phyloP scores from a whole-genome alignment of 1,284 basidiomycete species.

The Papiliotrema laurentii region DNA sequence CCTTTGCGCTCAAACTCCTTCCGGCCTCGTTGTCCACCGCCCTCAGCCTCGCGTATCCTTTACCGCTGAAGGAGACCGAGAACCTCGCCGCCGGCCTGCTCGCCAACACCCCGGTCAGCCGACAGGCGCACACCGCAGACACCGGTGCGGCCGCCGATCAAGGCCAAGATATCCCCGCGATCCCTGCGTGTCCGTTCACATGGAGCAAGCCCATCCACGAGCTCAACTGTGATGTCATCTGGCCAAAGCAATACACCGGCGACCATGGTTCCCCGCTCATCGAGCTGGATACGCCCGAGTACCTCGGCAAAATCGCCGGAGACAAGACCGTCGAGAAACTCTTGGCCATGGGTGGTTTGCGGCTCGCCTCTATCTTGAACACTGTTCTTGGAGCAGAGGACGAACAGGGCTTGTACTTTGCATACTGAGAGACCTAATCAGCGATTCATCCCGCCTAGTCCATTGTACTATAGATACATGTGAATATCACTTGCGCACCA shows the following conservation, averaged over 20 bases:
- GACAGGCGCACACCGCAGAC: neutral
- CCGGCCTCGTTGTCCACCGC: slow-evolving; percentile 10
- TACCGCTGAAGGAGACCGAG: slow-evolving; percentile 21
- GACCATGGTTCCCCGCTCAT: slow-evolving; percentile 50
- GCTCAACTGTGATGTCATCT: slow-evolving; percentile 74
- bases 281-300: slow-evolving; percentile 80
- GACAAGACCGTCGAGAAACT: slow-evolving; percentile 73
- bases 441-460: neutral
- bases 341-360: slow-evolving; percentile 72
- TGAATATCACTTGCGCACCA: no score
- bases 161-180: neutral
- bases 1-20: slow-evolving; percentile 14
- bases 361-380: slow-evolving; percentile 76
- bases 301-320: slow-evolving; percentile 63
- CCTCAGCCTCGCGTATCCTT: slow-evolving; percentile 5
- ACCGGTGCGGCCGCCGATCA: neutral
- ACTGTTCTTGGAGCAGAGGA: slow-evolving; percentile 20
- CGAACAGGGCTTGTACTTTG: slow-evolving; percentile 5
- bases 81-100: slow-evolving; percentile 22
- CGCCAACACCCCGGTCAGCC: slow-evolving; percentile 1
- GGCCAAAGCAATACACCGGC: slow-evolving; percentile 57
- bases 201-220: slow-evolving; percentile 61
- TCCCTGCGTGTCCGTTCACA: slow-evolving; percentile 68
- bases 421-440: neutral
- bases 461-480: neutral